Evolutionary conservation across 2,329 filamentous ascomycete species (phyloP), one percentile per base, ranked within the genome.

Genomic region (Ophiostoma perfectum): DNA sequence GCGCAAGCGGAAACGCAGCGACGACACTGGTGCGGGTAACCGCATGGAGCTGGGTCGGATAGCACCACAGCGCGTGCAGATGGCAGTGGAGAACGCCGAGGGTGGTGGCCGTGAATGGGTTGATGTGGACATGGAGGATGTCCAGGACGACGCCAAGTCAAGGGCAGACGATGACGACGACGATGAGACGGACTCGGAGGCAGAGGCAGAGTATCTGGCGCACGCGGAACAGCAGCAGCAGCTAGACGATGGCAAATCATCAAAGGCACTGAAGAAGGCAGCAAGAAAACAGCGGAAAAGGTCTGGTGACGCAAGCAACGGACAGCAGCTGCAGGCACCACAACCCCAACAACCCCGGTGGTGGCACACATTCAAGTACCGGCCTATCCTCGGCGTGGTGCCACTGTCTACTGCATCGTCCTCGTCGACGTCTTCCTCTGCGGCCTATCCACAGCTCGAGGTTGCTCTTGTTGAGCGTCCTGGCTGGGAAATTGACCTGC

Each of bases 321-420:
- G 62, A 49, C 16, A 18, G 47, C 68, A 63, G 65, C 65, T 27
- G 41, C 64, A 67, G 60, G 60, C 60, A 38, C 42, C 62, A 42
- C 27, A 64, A 41, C 18, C 60, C 27, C 66, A 70, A 76, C 78
- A 38, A 67, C 74, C 74, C 70, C 79, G 78, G 71, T 85, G 81
- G 80, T 98, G 93, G 92, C 87, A 89, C 76, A 96, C 93, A 5
- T 93, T 90, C 82, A 96, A 96, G 78, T 99, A 98, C 79, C 86
- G 93, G 69, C 91, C 93, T n/a, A 93, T 99, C 73, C 82, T 99
- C 70, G 95, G 93, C 67, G 79, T 88, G 49, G 83, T 86, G 47
- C 80, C 81, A 60, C 78, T 84, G 65, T 45, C 62, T 63, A 73
- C 49, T 70, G 68, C 41, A 68, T 44, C 36, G 64, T 68, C 9